A percentile compares a stretch with the other conserved stretches of the same genome.
phyloP scores from a whole-genome alignment of 2,329 filamentous ascomycete species.

The Uncinocarpus reesii region DNA sequence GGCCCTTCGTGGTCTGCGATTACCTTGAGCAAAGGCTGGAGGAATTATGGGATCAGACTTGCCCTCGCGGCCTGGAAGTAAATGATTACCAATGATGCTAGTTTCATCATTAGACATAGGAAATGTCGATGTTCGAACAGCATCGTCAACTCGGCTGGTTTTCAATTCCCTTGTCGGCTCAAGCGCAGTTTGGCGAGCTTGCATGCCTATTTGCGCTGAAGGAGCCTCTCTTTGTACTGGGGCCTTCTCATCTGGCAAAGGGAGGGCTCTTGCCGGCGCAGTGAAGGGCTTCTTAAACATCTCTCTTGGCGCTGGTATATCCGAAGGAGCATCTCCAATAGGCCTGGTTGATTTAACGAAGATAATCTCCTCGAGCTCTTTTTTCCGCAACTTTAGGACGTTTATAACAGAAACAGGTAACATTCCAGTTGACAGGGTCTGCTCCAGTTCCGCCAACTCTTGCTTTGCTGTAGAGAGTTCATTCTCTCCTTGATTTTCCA shows the following conservation, averaged over 20 bases:
- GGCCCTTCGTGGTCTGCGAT: too few relatives aligned
- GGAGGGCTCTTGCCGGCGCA: too few relatives aligned
- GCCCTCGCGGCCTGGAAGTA: conserved; percentile 19
- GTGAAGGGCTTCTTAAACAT: neutral
- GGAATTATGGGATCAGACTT: neutral
- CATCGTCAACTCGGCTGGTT: neutral
- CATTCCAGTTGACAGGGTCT: neutral
- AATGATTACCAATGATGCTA: conserved; percentile 20
- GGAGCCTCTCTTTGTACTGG: neutral
- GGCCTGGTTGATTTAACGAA: neutral
- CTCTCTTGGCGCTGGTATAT: neutral
- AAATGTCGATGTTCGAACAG: neutral
- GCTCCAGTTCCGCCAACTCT: conserved; percentile 1
- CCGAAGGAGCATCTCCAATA: too few relatives aligned
- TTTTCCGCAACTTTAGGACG: neutral
- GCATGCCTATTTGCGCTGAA: neutral
- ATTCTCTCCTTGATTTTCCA: neutral
- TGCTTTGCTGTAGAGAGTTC: neutral
- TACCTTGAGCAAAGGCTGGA: too few relatives aligned
- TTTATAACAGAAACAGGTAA: neutral
- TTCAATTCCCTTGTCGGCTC: neutral
- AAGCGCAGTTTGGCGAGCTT: neutral
- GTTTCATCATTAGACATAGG: neutral
- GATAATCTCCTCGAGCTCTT: conserved; percentile 3
- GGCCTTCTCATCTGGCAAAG: neutral